Percentiles rank a stretch among this genome's conserved stretches.
These are phyloP conservation scores for Ustulina deusta DNA, from an alignment of 2,329 filamentous ascomycete genomes.

Conservation along the genomic window DNA sequence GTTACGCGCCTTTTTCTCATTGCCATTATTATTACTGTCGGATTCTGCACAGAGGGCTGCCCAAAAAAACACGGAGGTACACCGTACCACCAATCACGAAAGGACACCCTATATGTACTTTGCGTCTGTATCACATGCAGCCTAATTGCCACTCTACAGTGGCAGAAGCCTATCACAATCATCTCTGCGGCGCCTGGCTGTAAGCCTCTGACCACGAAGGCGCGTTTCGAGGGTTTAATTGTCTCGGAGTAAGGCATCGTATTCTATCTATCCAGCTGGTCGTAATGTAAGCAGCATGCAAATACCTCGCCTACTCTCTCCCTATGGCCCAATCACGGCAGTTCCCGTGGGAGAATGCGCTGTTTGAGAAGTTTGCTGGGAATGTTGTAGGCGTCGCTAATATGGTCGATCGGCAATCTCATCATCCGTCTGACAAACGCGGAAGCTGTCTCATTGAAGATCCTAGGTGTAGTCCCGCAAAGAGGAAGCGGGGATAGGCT, in stretches of 20 bases:
- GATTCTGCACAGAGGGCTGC: background rate
- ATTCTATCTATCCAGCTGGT: background rate
- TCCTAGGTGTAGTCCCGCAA: background rate
- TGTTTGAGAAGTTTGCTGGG: background rate
- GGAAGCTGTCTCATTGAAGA: constrained; percentile 1
- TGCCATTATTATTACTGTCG: background rate
- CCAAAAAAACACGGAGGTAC: background rate
- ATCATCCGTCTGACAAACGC: constrained; percentile 17
- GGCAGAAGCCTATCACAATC: background rate
- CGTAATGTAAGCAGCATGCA: background rate
- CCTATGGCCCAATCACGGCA: background rate
- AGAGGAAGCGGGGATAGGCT: constrained; percentile 7
- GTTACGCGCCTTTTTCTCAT: background rate
- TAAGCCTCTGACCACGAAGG: background rate
- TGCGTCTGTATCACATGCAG: constrained; percentile 12
- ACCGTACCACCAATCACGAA: constrained; percentile 12
- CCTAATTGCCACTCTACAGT: constrained; percentile 1
- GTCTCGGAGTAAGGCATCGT: background rate
- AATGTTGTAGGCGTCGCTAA: constrained; percentile 4
- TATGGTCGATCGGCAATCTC: constrained; percentile 1
- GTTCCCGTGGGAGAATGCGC: constrained; percentile 4
- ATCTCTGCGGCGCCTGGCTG: background rate
- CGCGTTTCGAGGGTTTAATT: background rate
- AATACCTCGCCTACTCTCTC: background rate
- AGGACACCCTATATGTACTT: background rate